Percentiles rank a stretch among this genome's conserved stretches.
phyloP scores from a whole-genome alignment of 2,329 filamentous ascomycete genomes.

The Botrytis paeoniae region DNA sequence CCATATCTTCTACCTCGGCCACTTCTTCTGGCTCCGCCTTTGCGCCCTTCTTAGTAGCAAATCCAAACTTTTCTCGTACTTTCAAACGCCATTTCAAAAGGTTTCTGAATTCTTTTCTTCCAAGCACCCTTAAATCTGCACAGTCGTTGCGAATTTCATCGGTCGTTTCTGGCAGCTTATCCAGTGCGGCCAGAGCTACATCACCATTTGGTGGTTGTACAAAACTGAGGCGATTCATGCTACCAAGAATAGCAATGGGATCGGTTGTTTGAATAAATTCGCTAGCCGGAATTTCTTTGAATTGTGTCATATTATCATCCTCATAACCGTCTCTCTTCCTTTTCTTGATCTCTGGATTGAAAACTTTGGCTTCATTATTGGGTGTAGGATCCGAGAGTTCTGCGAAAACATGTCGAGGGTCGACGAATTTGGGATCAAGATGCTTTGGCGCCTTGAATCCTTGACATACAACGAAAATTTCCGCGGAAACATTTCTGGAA shows the following conservation, averaged over 20 bases:
- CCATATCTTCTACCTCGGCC: constrained; percentile 82
- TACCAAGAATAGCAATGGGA: constrained; percentile 87
- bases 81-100: constrained; percentile 86
- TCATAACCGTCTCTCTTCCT: constrained; percentile 96
- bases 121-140: constrained; percentile 81
- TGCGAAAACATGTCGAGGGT: constrained; percentile 85
- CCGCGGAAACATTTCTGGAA: constrained; percentile 91
- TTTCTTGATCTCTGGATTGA: constrained; percentile 97
- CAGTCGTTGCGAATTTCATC: constrained; percentile 77
- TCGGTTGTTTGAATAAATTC: constrained; percentile 94
- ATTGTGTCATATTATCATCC: constrained; percentile 90
- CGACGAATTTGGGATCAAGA: constrained; percentile 88
- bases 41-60: constrained; percentile 61
- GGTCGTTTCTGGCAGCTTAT: constrained; percentile 83
- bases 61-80: constrained; percentile 86
- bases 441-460: constrained; percentile 94
- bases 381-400: constrained; percentile 81
- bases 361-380: constrained; percentile 97
- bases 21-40: constrained; percentile 55
- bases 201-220: constrained; percentile 76
- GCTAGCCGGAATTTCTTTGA: constrained; percentile 82
- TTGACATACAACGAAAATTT: constrained; percentile 96
- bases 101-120: constrained; percentile 89
- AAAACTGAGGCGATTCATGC: constrained; percentile 80
- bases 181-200: constrained; percentile 79